Evolutionary conservation across 352 stramenopile genomes (phyloP).

Genomic region (Globisporangium nagaii): DNA sequence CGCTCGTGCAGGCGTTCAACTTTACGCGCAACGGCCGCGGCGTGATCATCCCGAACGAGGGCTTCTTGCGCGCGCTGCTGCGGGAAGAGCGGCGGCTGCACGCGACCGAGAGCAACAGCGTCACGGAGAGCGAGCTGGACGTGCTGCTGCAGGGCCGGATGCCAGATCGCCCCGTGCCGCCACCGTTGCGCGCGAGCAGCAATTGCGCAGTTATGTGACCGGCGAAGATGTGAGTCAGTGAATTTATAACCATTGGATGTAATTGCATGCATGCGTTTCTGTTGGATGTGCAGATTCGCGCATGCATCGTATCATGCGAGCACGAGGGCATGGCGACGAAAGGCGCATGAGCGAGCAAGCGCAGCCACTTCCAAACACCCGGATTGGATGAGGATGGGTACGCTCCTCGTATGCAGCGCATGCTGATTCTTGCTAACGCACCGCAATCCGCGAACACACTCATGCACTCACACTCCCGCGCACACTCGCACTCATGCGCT

Average conservation of each 20-base stretch:
- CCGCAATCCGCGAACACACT: not conserved
- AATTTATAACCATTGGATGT: not conserved
- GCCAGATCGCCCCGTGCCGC: constrained; percentile 11
- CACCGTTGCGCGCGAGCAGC: not conserved
- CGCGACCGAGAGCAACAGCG: constrained; percentile 28
- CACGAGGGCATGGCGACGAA: not conserved
- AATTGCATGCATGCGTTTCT: too few relatives aligned
- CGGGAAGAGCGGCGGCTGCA: constrained; percentile 45
- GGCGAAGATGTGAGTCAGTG: too few relatives aligned
- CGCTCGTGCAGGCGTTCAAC: constrained; percentile 63
- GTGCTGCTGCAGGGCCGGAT: constrained; percentile 34
- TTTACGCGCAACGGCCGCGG: constrained; percentile 34
- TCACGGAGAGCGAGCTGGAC: constrained; percentile 49
- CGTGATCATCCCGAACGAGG: constrained; percentile 57
- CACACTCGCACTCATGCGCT: not conserved
- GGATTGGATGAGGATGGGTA: constrained; percentile 3
- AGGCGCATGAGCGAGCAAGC: too few relatives aligned
- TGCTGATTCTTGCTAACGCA: not conserved
- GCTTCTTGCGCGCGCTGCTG: constrained; percentile 45
- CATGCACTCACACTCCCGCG: not conserved
- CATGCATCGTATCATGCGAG: too few relatives aligned
- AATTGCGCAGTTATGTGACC: constrained; percentile 12
- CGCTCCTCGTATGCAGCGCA: not conserved
- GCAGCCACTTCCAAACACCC: not conserved
- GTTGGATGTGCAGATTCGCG: too few relatives aligned